Conservation (phyloP, 306 rosid species). For the Urtica urens region DNA sequence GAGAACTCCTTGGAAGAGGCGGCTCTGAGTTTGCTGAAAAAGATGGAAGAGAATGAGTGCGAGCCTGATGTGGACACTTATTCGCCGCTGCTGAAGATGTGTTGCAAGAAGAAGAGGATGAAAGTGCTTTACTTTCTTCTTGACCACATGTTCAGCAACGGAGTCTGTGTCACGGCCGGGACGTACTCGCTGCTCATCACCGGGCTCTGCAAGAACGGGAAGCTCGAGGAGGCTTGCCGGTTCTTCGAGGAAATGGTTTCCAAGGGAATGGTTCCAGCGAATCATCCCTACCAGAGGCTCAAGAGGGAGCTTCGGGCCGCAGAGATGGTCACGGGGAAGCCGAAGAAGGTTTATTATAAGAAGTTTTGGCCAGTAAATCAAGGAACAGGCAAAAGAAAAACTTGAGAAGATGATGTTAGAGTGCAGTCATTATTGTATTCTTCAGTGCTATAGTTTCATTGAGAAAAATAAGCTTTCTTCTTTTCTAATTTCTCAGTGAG, state of each 20-base stretch:
- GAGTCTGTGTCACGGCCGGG: constrained; percentile 44
- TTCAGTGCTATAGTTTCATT: too few relatives aligned
- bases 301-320: constrained; percentile 36
- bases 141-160: constrained; percentile 64
- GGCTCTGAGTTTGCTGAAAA: constrained; percentile 68
- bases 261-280: constrained; percentile 19
- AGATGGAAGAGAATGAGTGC: constrained; percentile 58
- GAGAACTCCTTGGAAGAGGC: constrained; percentile 56
- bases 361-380: constrained; percentile 44
- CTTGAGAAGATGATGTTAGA: constrained; percentile 46
- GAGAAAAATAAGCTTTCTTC: too few relatives aligned
- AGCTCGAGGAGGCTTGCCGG: constrained; percentile 33
- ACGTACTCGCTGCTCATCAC: constrained; percentile 49
- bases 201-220: constrained; percentile 42
- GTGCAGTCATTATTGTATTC: too few relatives aligned
- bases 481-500: too few relatives aligned
- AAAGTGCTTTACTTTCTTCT: constrained; percentile 59
- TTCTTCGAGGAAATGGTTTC: constrained; percentile 52
- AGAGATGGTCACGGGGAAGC: constrained; percentile 45
- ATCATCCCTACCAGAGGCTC: constrained; percentile 28
- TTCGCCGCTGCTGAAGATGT: constrained; percentile 72
- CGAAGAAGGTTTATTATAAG: constrained; percentile 26
- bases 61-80: constrained; percentile 55
- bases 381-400: constrained; percentile 41
- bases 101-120: constrained; percentile 73